Evolutionary conservation across 371 early-diverging fungal genomes (phyloP).

Genomic region (Lichtheimia ramosa): DNA sequence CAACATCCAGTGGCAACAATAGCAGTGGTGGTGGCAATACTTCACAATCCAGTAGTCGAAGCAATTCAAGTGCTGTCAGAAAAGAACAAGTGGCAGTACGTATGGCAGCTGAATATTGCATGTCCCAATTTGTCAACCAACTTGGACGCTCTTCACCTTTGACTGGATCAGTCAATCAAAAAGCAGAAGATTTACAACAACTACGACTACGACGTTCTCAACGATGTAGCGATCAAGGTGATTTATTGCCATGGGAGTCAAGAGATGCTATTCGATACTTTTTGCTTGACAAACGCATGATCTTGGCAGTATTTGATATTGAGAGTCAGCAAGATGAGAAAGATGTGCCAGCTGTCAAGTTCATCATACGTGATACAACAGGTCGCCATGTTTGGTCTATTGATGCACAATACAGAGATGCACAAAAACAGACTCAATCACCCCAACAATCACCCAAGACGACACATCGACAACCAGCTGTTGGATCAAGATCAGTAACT

Average conservation of each 20-base stretch:
- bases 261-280: constrained; percentile 62
- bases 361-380: constrained; percentile 67
- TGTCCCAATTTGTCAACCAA: constrained; percentile 70
- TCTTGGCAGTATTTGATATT: constrained; percentile 55
- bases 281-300: constrained; percentile 62
- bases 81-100: constrained; percentile 63
- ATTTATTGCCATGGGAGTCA: constrained; percentile 3
- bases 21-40: constrained; percentile 9
- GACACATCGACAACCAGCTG: constrained; percentile 11
- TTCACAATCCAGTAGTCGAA: not conserved
- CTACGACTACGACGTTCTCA: constrained; percentile 12
- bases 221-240: constrained; percentile 7
- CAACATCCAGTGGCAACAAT: constrained; percentile 3
- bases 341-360: constrained; percentile 42
- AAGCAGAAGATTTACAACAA: constrained; percentile 43
- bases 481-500: not conserved
- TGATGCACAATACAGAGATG: constrained; percentile 51
- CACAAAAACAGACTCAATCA: constrained; percentile 2
- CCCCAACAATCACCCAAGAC: constrained; percentile 12
- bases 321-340: constrained; percentile 7
- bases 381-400: constrained; percentile 75
- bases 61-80: constrained; percentile 18
- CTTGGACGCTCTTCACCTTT: constrained; percentile 68
- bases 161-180: constrained; percentile 39
- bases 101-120: constrained; percentile 73